phyloP scores from a whole-genome alignment of 139 green algal species.

The Chlamydomonas sphaeroides region DNA sequence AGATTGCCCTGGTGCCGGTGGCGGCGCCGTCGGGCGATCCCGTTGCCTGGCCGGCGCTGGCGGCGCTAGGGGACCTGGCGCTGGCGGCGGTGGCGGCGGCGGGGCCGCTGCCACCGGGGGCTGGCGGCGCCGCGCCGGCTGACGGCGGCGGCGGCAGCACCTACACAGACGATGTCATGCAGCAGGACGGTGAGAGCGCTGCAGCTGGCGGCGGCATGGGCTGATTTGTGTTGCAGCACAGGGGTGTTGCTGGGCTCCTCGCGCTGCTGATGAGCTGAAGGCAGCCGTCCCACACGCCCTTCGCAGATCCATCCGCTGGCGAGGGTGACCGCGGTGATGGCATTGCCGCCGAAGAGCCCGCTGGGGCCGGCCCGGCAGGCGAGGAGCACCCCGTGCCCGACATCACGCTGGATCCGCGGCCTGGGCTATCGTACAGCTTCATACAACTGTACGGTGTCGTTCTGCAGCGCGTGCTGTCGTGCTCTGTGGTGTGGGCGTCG shows the following conservation, averaged over 20 bases:
- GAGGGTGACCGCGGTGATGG: not conserved
- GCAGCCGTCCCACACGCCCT: too few relatives aligned
- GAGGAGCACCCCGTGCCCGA: slow-evolving; percentile 27
- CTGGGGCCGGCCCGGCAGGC: too few relatives aligned
- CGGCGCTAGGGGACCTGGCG: slow-evolving; percentile 27
- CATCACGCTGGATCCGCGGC: not conserved
- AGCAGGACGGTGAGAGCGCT: not conserved
- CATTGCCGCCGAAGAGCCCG: too few relatives aligned
- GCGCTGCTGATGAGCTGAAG: not conserved
- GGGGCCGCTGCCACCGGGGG: too few relatives aligned
- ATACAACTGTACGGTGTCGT: slow-evolving; percentile 19
- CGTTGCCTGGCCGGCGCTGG: not conserved
- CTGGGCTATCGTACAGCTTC: slow-evolving; percentile 2
- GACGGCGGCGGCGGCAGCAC: not conserved
- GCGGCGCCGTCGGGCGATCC: not conserved
- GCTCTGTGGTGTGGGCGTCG: slow-evolving; percentile 4
- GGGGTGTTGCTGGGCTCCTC: not conserved
- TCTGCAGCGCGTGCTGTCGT: slow-evolving; percentile 30
- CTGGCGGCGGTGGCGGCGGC: not conserved
- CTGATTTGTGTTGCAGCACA: too few relatives aligned
- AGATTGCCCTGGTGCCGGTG: not conserved
- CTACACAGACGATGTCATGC: not conserved
- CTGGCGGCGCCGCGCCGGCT: too few relatives aligned
- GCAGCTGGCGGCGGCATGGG: not conserved
- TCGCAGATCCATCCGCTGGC: too few relatives aligned